Conservation (phyloP, 768 basidiomycete genomes). For the Psilocybe azurescens region DNA sequence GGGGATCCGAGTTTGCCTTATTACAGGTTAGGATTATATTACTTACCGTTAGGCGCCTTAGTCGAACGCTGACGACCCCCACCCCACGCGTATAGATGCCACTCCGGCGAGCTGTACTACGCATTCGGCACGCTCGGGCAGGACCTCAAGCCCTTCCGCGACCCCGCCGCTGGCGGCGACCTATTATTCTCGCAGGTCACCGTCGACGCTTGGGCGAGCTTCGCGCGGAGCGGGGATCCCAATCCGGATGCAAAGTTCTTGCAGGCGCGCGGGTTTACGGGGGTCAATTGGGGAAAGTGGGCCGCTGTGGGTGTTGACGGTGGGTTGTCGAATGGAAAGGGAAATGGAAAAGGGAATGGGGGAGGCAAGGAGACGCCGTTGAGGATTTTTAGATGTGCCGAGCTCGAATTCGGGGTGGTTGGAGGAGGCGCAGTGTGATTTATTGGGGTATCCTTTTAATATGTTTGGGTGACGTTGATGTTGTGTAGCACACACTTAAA, state of each 20-base stretch:
- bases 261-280: constrained; percentile 44
- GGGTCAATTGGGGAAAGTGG: constrained; percentile 41
- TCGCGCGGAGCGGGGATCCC: constrained; percentile 51
- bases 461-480: constrained; percentile 9
- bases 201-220: constrained; percentile 51
- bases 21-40: too few relatives aligned
- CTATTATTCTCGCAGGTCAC: constrained; percentile 48
- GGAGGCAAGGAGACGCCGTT: constrained; percentile 27
- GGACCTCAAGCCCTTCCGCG: constrained; percentile 45
- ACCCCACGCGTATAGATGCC: constrained; percentile 27
- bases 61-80: background rate
- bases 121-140: constrained; percentile 43
- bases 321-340: background rate
- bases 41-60: too few relatives aligned
- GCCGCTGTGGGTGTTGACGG: constrained; percentile 28
- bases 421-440: constrained; percentile 43
- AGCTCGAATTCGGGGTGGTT: constrained; percentile 28
- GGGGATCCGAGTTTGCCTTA: constrained; percentile 54
- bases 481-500: too few relatives aligned
- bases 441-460: constrained; percentile 35
- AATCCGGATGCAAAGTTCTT: constrained; percentile 49
- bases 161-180: constrained; percentile 38
- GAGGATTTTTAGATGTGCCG: constrained; percentile 38
- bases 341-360: constrained; percentile 13
- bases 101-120: constrained; percentile 37